phyloP scores from a whole-genome alignment of 345 rosid genomes.

The Camelina sativa region DNA sequence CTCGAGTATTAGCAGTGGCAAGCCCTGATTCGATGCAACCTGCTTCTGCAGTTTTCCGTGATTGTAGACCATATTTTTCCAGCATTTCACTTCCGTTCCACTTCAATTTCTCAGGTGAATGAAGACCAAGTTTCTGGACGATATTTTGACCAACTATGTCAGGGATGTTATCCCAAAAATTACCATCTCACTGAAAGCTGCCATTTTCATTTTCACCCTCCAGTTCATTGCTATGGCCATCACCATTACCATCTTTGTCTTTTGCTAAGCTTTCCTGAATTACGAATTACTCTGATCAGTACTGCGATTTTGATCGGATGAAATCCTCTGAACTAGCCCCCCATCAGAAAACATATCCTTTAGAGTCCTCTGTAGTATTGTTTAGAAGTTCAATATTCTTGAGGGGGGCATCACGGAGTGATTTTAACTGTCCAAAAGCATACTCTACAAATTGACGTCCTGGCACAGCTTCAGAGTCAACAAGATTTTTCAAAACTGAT shows the following conservation, averaged over 20 bases:
- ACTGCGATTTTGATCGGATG: conserved; percentile 36
- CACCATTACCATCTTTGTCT: conserved; percentile 41
- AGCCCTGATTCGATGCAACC: conserved; percentile 86
- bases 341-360: conserved; percentile 49
- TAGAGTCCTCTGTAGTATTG: conserved; percentile 35
- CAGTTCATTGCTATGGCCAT: conserved; percentile 37
- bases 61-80: conserved; percentile 71
- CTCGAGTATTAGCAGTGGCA: conserved; percentile 61
- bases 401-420: conserved; percentile 62
- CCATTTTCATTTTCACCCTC: conserved; percentile 44
- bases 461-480: conserved; percentile 72
- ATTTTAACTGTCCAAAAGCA: conserved; percentile 85
- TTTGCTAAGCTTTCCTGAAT: conserved; percentile 30
- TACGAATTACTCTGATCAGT: conserved; percentile 34
- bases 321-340: conserved; percentile 39
- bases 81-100: conserved; percentile 80
- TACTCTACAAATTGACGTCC: conserved; percentile 87
- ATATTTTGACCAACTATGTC: conserved; percentile 64
- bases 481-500: conserved; percentile 58
- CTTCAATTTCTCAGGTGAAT: conserved; percentile 65
- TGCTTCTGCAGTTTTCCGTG: conserved; percentile 74
- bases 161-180: conserved; percentile 73
- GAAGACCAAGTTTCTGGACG: conserved; percentile 71
- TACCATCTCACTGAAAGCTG: conserved; percentile 49
- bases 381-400: conserved; percentile 47